Percentiles rank a stretch among this genome's conserved stretches.
These are phyloP conservation scores for Blastomyces parvus DNA, from an alignment of 2,329 filamentous ascomycete species.

Conservation along the genomic window DNA sequence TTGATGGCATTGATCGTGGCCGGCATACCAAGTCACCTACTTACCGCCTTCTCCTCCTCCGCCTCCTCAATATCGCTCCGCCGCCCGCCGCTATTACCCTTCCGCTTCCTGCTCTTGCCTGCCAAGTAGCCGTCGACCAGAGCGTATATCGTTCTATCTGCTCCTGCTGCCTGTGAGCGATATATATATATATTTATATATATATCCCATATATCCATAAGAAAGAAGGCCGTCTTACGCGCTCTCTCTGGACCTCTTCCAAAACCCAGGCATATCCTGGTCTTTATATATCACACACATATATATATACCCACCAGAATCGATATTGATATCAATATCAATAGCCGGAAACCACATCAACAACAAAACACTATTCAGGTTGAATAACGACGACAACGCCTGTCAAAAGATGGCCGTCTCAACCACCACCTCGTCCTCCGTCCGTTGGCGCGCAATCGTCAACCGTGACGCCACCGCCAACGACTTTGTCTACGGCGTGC, in stretches of 20 bases:
- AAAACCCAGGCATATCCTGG: neutral
- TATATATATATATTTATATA: neutral
- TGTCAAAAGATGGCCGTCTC: constrained; percentile 2
- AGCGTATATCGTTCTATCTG: neutral
- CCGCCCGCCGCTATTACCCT: neutral
- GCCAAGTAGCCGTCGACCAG: neutral
- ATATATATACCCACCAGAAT: neutral
- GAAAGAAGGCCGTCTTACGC: neutral
- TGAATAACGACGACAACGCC: neutral
- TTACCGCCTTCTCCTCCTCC: constrained; percentile 2
- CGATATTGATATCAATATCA: neutral
- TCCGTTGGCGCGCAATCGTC: constrained; percentile 38
- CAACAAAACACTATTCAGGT: neutral
- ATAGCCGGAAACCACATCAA: neutral
- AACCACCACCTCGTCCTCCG: constrained; percentile 34
- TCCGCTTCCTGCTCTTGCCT: neutral
- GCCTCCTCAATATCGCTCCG: constrained; percentile 1
- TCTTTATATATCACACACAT: too few relatives aligned
- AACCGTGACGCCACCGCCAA: constrained; percentile 37
- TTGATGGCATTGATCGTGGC: constrained; percentile 5
- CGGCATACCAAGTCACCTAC: neutral
- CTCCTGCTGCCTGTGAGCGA: neutral
- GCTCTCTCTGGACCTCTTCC: neutral
- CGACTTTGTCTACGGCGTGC: constrained; percentile 49
- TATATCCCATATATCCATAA: too few relatives aligned